phyloP scores from a whole-genome alignment of 306 rosid species.

The Astragalus glycyphyllos region DNA sequence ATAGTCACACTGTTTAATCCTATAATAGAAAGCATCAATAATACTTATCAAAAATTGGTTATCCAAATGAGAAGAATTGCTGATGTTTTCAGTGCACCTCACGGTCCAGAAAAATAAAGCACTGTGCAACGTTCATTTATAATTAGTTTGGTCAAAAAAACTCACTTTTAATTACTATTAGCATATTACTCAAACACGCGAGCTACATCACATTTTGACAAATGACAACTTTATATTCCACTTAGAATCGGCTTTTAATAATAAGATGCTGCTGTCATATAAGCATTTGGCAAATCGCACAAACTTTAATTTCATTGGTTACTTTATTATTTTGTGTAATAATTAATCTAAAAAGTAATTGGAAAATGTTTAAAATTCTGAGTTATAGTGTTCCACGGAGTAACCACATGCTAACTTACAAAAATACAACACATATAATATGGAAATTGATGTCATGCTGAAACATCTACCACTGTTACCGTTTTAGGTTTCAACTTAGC shows the following conservation, averaged over 20 bases:
- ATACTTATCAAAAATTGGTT: too few relatives aligned
- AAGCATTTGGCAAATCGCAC: background rate
- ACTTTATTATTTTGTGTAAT: background rate
- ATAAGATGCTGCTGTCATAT: conserved; percentile 28
- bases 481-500: conserved; percentile 26
- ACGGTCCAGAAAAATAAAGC: too few relatives aligned
- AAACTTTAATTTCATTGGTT: background rate
- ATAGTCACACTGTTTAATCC: too few relatives aligned
- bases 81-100: too few relatives aligned
- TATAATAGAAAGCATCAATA: too few relatives aligned
- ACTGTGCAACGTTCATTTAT: too few relatives aligned
- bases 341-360: conserved; percentile 23
- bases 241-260: background rate
- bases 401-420: conserved; percentile 24
- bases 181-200: conserved; percentile 23
- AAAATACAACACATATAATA: conserved; percentile 1
- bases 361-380: conserved; percentile 14
- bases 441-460: conserved; percentile 29
- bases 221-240: conserved; percentile 46
- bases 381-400: conserved; percentile 17
- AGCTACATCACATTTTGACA: conserved; percentile 39
- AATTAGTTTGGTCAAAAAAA: too few relatives aligned
- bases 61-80: too few relatives aligned
- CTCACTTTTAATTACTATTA: too few relatives aligned
- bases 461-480: conserved; percentile 44